Evolutionary conservation across 2,329 filamentous ascomycete species (phyloP).

Genomic region (Tolypocladium paradoxum): DNA sequence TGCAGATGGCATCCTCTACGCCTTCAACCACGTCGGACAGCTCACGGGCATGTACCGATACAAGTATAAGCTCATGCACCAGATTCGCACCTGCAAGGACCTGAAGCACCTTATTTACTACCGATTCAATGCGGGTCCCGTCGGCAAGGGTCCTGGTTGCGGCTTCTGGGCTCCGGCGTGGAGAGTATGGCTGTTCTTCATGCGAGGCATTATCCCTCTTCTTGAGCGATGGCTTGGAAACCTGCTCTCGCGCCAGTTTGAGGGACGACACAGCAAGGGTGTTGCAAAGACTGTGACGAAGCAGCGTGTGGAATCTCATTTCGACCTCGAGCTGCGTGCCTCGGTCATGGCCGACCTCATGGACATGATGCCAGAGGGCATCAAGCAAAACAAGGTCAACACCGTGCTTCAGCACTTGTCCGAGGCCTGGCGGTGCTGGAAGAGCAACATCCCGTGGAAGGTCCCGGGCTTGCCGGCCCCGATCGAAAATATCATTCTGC

Average conservation of each 20-base stretch:
- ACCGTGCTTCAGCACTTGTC: conserved; percentile 94
- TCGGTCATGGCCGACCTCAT: conserved; percentile 98
- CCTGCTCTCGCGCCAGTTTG: conserved; percentile 90
- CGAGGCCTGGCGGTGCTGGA: conserved; percentile 99
- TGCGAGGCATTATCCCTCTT: conserved; percentile 94
- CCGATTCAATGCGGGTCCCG: conserved; percentile 91
- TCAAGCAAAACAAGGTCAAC: conserved; percentile 99
- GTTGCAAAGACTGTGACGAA: conserved; percentile 99
- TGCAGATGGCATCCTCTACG: conserved; percentile 96
- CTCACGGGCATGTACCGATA: conserved; percentile 99
- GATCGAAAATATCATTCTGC: conserved; percentile 96
- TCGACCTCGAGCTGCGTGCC: conserved; percentile 90
- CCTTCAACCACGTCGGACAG: conserved; percentile 98
- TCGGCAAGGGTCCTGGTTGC: conserved; percentile 94
- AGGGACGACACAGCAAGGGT: conserved; percentile 96
- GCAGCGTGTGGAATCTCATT: conserved; percentile 97
- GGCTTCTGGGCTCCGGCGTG: conserved; percentile 99
- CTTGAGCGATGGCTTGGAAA: conserved; percentile 97
- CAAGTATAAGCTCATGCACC: conserved; percentile 99
- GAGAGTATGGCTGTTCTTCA: conserved; percentile 98
- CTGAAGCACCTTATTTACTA: conserved; percentile 99
- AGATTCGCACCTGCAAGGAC: conserved; percentile 98
- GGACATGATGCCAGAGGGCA: conserved; percentile 99
- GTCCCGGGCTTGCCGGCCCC: conserved; percentile 91
- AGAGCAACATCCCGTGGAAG: conserved; percentile 99